Evolutionary conservation across 2,329 filamentous ascomycete genomes (phyloP).

Genomic region (Coniella vitis): DNA sequence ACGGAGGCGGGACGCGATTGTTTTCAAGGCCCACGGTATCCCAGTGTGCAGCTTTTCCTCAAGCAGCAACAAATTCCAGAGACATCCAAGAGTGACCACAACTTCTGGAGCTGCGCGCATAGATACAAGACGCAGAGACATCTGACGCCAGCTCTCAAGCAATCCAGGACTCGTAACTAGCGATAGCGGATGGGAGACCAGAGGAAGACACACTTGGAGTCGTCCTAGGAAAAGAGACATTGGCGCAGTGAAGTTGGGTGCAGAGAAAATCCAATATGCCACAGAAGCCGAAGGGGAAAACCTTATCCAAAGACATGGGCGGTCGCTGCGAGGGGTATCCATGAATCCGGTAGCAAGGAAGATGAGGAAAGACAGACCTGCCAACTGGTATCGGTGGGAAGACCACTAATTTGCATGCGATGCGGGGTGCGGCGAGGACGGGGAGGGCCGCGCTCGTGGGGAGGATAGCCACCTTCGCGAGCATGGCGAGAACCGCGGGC

Average conservation of each 20-base stretch:
- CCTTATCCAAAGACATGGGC: slow-evolving; percentile 16
- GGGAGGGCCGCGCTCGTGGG: slow-evolving; percentile 51
- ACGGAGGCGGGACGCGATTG: slow-evolving; percentile 10
- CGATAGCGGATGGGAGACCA: slow-evolving; percentile 3
- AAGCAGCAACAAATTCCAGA: slow-evolving; percentile 13
- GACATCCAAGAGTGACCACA: slow-evolving; percentile 13
- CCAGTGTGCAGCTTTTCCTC: slow-evolving; percentile 8
- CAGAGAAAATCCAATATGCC: slow-evolving; percentile 10
- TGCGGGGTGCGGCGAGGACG: slow-evolving; percentile 90
- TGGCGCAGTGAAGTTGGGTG: slow-evolving; percentile 7
- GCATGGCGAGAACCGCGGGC: slow-evolving; percentile 72
- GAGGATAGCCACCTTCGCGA: slow-evolving; percentile 38
- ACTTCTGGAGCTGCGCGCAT: slow-evolving; percentile 6
- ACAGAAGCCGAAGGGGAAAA: slow-evolving; percentile 12
- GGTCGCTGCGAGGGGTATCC: slow-evolving; percentile 24
- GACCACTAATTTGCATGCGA: slow-evolving; percentile 95
- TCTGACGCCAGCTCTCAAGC: slow-evolving; percentile 4
- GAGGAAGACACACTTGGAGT: slow-evolving; percentile 17
- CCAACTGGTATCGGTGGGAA: slow-evolving; percentile 98
- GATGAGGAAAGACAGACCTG: slow-evolving; percentile 82
- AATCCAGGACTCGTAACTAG: slow-evolving; percentile 12
- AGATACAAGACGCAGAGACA: slow-evolving; percentile 5
- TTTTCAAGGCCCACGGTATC: slow-evolving; percentile 2
- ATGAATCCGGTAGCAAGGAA: slow-evolving; percentile 44
- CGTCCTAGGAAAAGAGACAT: slow-evolving; percentile 12